These are phyloP conservation scores for Berberis thunbergii DNA, from an alignment of 164 flowering plant species.

Conservation along the genomic window DNA sequence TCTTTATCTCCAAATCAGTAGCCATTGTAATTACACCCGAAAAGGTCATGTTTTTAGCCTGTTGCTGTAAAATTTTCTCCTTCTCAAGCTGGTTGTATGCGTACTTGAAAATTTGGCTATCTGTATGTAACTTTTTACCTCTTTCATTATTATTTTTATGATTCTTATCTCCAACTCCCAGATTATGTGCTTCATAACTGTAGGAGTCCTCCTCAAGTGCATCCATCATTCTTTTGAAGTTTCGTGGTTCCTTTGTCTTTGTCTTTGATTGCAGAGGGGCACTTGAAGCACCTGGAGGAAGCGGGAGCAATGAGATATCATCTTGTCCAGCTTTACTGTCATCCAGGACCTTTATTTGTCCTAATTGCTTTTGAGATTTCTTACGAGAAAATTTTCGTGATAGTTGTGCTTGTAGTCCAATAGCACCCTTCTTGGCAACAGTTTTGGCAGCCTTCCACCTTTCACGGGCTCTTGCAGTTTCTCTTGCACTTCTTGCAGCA, in stretches of 20 bases:
- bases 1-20: conserved; percentile 51
- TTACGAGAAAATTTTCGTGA: conserved; percentile 89
- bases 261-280: conserved; percentile 25
- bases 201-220: conserved; percentile 61
- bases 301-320: conserved; percentile 39
- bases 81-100: conserved; percentile 97
- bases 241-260: conserved; percentile 56
- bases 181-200: conserved; percentile 56
- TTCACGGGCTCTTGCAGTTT: conserved; percentile 86
- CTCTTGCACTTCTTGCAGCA: conserved; percentile 84
- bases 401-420: conserved; percentile 61
- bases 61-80: conserved; percentile 83
- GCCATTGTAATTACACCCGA: conserved; percentile 91
- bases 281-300: conserved; percentile 22
- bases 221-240: conserved; percentile 60
- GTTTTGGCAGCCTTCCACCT: conserved; percentile 91
- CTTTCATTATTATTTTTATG: conserved; percentile 53
- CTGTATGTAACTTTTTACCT: conserved; percentile 67
- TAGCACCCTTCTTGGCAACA: conserved; percentile 60
- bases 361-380: conserved; percentile 31
- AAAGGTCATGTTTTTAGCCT: conserved; percentile 68
- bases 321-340: conserved; percentile 40
- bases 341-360: conserved; percentile 23
- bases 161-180: conserved; percentile 68
- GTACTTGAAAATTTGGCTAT: conserved; percentile 91